These are phyloP conservation scores for Cornus suecica DNA, from an alignment of 148 eudicot genomes.

Conservation along the genomic window DNA sequence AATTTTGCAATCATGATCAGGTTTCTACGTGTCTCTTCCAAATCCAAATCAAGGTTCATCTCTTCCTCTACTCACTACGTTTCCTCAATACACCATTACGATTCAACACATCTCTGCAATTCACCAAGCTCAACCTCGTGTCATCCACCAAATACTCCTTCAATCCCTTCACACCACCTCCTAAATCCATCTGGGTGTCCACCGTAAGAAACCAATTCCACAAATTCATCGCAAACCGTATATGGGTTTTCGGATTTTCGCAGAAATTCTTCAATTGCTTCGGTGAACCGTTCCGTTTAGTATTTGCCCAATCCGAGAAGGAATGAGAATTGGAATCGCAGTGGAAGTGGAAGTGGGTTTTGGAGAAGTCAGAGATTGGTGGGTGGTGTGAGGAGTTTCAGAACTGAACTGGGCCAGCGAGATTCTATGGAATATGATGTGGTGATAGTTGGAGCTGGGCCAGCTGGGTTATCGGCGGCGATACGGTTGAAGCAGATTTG, in stretches of 20 bases:
- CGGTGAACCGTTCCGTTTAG: neutral
- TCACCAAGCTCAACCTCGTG: neutral
- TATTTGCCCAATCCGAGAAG: neutral
- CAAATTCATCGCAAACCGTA: neutral
- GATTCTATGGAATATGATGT: constrained; percentile 80
- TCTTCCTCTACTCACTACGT: neutral
- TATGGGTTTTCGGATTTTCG: neutral
- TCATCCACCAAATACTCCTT: neutral
- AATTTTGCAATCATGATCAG: constrained; percentile 23
- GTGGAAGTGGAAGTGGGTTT: constrained; percentile 31
- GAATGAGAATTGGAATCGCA: neutral
- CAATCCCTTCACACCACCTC: neutral
- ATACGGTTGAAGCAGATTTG: constrained; percentile 79
- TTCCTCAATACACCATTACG: constrained; percentile 7
- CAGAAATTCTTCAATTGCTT: neutral
- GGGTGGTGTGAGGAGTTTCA: constrained; percentile 33
- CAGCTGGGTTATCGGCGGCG: constrained; percentile 94
- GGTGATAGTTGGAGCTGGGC: constrained; percentile 93
- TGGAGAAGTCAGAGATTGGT: constrained; percentile 10
- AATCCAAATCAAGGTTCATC: constrained; percentile 17
- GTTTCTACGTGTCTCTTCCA: constrained; percentile 20
- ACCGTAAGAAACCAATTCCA: constrained; percentile 6
- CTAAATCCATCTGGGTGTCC: constrained; percentile 19
- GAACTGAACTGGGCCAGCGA: constrained; percentile 40
- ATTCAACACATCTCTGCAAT: neutral